These are phyloP conservation scores for Excoecaria cochinchinensis DNA, from an alignment of 345 rosid species.

Conservation along the genomic window DNA sequence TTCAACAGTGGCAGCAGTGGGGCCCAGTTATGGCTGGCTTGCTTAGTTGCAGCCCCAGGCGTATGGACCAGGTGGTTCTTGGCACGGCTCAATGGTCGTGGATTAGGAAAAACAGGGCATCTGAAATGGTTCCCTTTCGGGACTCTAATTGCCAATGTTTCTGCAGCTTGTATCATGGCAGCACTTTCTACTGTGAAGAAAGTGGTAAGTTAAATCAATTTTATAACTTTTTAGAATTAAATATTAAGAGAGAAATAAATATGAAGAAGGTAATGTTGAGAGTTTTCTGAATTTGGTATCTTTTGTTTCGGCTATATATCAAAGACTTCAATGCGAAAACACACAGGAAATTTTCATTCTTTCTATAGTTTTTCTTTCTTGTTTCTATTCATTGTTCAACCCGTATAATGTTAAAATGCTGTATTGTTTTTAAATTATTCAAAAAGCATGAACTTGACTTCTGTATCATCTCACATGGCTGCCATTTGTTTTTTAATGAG, in stretches of 20 bases:
- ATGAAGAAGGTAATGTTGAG: background rate
- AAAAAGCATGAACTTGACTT: background rate
- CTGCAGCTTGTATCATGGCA: slow-evolving; percentile 79
- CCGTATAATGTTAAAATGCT: background rate
- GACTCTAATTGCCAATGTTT: slow-evolving; percentile 75
- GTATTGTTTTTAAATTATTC: background rate
- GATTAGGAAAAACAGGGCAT: slow-evolving; percentile 56
- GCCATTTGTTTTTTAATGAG: background rate
- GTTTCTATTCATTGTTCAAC: background rate
- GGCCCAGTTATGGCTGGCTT: slow-evolving; percentile 79
- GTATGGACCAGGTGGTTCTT: slow-evolving; percentile 98
- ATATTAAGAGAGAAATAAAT: background rate
- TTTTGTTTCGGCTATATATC: background rate
- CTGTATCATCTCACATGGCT: background rate
- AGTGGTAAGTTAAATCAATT: slow-evolving; percentile 40
- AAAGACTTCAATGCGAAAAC: background rate
- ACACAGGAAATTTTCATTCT: background rate
- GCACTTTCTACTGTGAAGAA: slow-evolving; percentile 59
- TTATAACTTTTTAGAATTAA: background rate
- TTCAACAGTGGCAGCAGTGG: slow-evolving; percentile 46
- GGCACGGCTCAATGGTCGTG: slow-evolving; percentile 78
- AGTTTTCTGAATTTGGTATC: background rate
- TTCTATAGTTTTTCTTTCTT: background rate
- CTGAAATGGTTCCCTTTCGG: slow-evolving; percentile 94
- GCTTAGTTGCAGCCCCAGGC: slow-evolving; percentile 70